Evolutionary conservation across 2,329 filamentous ascomycete genomes (phyloP), one percentile per base, ranked within the genome.

Genomic region (Exophiala viscosa): DNA sequence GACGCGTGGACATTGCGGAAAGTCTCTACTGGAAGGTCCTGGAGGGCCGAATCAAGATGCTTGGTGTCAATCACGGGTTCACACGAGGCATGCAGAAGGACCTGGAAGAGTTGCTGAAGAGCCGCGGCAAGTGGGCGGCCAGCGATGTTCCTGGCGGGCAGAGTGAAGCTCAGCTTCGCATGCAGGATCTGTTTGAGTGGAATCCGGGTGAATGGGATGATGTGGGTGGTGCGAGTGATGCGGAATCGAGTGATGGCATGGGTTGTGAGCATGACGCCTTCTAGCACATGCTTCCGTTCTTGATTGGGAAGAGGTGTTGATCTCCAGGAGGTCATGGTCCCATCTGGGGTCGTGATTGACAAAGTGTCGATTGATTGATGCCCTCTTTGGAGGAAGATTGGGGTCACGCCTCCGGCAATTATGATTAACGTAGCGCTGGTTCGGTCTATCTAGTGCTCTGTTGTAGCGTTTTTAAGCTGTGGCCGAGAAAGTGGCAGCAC

Each of bases 31-130:
- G 59, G 59, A 35, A 48, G 15, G 54, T 61, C 17, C 42, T 59
- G 15, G 57, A 60, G 10, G 59, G 59, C 9, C 52, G 59, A 17
- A 46, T 59, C 38, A 55, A 56, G 23, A 61, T 61, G 57, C 52
- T 59, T 9, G 59, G 59, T 35, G 39, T 48, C 10, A 55, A 57
- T 34, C 59, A 61, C 46, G 17, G 38, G 20, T 60, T 47, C 33
- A 59, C 59, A n/a, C 42, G 46, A 15, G 57, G 52, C 31, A 54
- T 54, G 33, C 57, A 52, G 45, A n/a, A 13, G 14, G 57, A 55
- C 34, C 34, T 61, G 15, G 47, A 54, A 36, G 20, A 42, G 2
- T 35, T 55, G 10, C 42, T 61, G 34, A 49, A 40, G 38, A 32
- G 54, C n/a, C 28, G 18, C 14, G 57, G 57, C 15, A 58, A 58